A percentile compares a stretch with the other conserved stretches of the same genome.
Evolutionary conservation across 768 basidiomycete species (phyloP).

Genomic region (Dacryopinax spathularia): DNA sequence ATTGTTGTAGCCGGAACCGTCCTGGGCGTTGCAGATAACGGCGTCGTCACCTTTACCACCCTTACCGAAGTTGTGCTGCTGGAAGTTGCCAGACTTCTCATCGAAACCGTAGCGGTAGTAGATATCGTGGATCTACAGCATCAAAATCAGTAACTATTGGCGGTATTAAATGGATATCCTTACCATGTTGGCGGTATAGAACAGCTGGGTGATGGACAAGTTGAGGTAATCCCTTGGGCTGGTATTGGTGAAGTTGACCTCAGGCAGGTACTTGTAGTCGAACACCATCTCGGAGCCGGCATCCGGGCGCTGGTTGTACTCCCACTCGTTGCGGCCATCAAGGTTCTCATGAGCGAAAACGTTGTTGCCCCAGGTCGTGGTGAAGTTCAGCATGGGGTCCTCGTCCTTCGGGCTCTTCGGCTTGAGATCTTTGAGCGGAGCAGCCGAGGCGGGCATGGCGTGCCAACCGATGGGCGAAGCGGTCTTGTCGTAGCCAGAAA

Average conservation of each 20-base stretch:
- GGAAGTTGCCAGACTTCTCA: slow-evolving; percentile 89
- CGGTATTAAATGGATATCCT: not conserved
- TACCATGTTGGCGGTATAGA: slow-evolving; percentile 70
- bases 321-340: slow-evolving; percentile 52
- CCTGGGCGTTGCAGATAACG: slow-evolving; percentile 90
- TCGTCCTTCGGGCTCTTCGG: slow-evolving; percentile 9
- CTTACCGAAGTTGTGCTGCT: slow-evolving; percentile 88
- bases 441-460: slow-evolving; percentile 42
- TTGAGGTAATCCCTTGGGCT: slow-evolving; percentile 70
- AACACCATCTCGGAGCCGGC: slow-evolving; percentile 44
- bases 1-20: slow-evolving; percentile 76
- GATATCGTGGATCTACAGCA: slow-evolving; percentile 1
- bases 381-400: slow-evolving; percentile 37
- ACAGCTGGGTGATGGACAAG: slow-evolving; percentile 71
- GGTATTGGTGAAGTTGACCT: slow-evolving; percentile 16
- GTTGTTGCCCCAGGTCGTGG: slow-evolving; percentile 80
- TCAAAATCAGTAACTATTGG: slow-evolving; percentile 17
- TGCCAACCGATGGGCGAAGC: slow-evolving; percentile 94
- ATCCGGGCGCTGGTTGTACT: slow-evolving; percentile 67
- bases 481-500: slow-evolving; percentile 54
- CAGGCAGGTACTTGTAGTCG: slow-evolving; percentile 66
- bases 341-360: slow-evolving; percentile 93
- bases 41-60: slow-evolving; percentile 80
- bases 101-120: slow-evolving; percentile 69
- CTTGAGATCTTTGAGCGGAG: slow-evolving; percentile 13